phyloP scores from a whole-genome alignment of 2,329 filamentous ascomycete genomes.

The Dactylellina drechsleri region DNA sequence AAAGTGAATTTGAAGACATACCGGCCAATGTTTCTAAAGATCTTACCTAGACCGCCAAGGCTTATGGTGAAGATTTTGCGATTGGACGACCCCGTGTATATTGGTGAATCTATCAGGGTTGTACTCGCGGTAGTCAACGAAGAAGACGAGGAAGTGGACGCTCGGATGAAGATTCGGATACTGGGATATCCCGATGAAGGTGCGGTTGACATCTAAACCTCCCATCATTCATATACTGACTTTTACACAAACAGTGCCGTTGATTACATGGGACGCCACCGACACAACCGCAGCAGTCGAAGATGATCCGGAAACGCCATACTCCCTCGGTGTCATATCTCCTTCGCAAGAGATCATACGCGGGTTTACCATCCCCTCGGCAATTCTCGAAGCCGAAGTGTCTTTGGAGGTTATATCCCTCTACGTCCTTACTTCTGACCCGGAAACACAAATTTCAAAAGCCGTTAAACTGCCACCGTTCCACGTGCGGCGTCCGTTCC shows the following conservation, averaged over 20 bases:
- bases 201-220: constrained; percentile 7
- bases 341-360: constrained; percentile 46
- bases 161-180: constrained; percentile 75
- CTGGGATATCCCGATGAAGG: constrained; percentile 66
- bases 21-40: constrained; percentile 69
- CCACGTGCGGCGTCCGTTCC: constrained; percentile 80
- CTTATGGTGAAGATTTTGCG: constrained; percentile 72
- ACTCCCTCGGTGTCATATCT: constrained; percentile 28
- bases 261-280: constrained; percentile 52
- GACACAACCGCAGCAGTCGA: constrained; percentile 32
- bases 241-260: constrained; percentile 29
- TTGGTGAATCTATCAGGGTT: constrained; percentile 78
- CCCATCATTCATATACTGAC: constrained; percentile 25
- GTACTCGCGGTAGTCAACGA: constrained; percentile 78
- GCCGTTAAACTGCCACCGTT: constrained; percentile 74
- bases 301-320: constrained; percentile 47
- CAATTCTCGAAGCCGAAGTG: constrained; percentile 57
- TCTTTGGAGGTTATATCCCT: constrained; percentile 64
- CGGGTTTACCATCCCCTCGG: constrained; percentile 57
- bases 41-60: constrained; percentile 91
- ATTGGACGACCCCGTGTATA: constrained; percentile 78
- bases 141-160: constrained; percentile 80
- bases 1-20: constrained; percentile 42
- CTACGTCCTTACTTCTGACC: constrained; percentile 82
- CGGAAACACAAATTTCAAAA: constrained; percentile 82